phyloP scores from a whole-genome alignment of 805 yeast species.

The Monosporozyma aerobia region DNA sequence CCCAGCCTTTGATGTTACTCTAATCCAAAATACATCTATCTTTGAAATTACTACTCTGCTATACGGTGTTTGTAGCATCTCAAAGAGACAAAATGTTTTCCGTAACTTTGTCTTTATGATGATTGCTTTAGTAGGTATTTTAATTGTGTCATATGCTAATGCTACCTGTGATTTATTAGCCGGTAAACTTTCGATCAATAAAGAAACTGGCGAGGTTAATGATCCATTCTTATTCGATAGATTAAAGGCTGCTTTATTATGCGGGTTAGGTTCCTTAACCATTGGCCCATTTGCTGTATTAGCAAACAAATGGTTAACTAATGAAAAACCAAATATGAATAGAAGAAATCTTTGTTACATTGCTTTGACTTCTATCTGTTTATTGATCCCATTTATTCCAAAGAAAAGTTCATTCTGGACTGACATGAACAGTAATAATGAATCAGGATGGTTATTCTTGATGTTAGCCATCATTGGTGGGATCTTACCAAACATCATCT shows the following conservation, averaged over 20 bases:
- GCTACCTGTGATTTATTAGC: constrained; percentile 27
- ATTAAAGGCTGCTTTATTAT: constrained; percentile 26
- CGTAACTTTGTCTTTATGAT: constrained; percentile 24
- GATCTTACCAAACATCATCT: constrained; percentile 17
- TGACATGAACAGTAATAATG: constrained; percentile 2
- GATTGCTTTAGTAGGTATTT: constrained; percentile 21
- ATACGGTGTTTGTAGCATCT: constrained; percentile 24
- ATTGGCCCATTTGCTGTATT: constrained; percentile 28
- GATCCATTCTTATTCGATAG: constrained; percentile 31
- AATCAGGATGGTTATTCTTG: constrained; percentile 14
- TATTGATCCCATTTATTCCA: constrained; percentile 19
- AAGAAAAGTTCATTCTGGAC: neutral
- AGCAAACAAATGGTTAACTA: constrained; percentile 23
- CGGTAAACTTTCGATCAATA: constrained; percentile 27
- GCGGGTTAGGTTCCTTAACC: constrained; percentile 26
- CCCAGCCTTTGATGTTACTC: constrained; percentile 27
- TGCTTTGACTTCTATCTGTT: constrained; percentile 15
- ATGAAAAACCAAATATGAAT: constrained; percentile 1
- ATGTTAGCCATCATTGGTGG: constrained; percentile 17
- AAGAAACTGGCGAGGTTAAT: constrained; percentile 28
- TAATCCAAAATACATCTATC: constrained; percentile 25
- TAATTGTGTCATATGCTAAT: constrained; percentile 27
- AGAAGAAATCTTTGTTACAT: constrained; percentile 12
- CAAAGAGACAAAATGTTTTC: constrained; percentile 19
- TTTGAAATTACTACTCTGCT: constrained; percentile 28